Percentiles rank a stretch among this genome's conserved stretches.
Evolutionary conservation across 2,329 filamentous ascomycete genomes (phyloP).

Genomic region (Cytospora piceicola): DNA sequence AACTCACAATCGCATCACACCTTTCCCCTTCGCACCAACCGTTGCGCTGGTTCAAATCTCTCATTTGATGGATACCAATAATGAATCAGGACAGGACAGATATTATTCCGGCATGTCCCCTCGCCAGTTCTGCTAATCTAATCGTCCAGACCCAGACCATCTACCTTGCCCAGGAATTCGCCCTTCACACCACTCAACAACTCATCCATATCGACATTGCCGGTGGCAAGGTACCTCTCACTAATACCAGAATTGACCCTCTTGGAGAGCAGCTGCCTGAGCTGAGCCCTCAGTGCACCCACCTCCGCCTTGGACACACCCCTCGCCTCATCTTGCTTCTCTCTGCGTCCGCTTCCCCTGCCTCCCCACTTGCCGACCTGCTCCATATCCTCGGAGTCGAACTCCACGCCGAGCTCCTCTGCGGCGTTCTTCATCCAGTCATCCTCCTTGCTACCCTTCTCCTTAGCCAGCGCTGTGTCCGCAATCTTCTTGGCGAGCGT

Average conservation of each 20-base stretch:
- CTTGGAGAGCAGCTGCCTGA: slow-evolving; percentile 71
- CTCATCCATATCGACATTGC: slow-evolving; percentile 79
- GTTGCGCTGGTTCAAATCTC: too few relatives aligned
- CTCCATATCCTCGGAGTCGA: slow-evolving; percentile 86
- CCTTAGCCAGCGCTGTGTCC: slow-evolving; percentile 81
- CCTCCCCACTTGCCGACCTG: slow-evolving; percentile 64
- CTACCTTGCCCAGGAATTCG: slow-evolving; percentile 64
- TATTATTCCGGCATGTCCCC: not conserved
- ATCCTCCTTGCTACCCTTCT: slow-evolving; percentile 82
- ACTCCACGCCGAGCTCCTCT: slow-evolving; percentile 91
- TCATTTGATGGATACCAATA: not conserved
- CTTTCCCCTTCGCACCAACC: too few relatives aligned
- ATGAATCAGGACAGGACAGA: not conserved
- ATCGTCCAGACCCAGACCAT: slow-evolving; percentile 46
- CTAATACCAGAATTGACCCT: slow-evolving; percentile 87
- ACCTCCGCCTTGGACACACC: slow-evolving; percentile 74
- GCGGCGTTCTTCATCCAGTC: slow-evolving; percentile 83
- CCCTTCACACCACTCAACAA: slow-evolving; percentile 66
- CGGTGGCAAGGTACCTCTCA: slow-evolving; percentile 82
- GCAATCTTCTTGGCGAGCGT: slow-evolving; percentile 85
- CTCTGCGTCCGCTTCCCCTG: slow-evolving; percentile 72
- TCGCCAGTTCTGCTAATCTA: not conserved
- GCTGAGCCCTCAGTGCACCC: slow-evolving; percentile 68
- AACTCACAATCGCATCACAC: too few relatives aligned
- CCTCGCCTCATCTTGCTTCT: slow-evolving; percentile 73